Conservation (phyloP, 305 asterid genomes). For the Solanum hybrid region DNA sequence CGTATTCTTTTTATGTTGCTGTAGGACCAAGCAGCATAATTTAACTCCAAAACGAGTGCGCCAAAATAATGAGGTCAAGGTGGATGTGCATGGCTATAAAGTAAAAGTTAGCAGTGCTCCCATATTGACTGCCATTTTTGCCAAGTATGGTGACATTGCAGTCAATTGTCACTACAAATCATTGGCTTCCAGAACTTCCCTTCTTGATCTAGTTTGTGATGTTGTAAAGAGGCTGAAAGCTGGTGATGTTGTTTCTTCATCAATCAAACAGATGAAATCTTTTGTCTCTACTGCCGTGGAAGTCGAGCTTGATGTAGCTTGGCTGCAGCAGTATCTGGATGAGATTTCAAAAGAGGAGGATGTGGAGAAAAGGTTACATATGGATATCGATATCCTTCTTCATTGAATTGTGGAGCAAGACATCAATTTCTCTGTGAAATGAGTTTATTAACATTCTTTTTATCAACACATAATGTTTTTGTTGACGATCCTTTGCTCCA, state of each 20-base stretch:
- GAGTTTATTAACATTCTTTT: neutral
- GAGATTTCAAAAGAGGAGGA: constrained; percentile 16
- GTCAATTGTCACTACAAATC: constrained; percentile 29
- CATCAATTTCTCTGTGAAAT: neutral
- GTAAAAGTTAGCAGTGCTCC: constrained; percentile 25
- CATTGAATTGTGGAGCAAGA: neutral
- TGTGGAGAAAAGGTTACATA: neutral
- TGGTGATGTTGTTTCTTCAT: constrained; percentile 15
- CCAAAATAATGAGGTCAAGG: neutral
- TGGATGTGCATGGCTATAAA: constrained; percentile 29
- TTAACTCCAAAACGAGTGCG: neutral
- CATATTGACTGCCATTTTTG: constrained; percentile 26
- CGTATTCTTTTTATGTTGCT: neutral
- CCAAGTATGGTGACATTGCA: constrained; percentile 36
- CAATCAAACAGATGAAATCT: constrained; percentile 22
- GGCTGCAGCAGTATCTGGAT: constrained; percentile 27
- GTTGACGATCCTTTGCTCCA: neutral
- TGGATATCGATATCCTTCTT: neutral
- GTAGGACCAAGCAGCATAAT: neutral
- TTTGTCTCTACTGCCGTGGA: constrained; percentile 26
- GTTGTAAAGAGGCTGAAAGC: constrained; percentile 22
- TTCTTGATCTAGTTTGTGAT: constrained; percentile 26
- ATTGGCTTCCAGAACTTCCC: constrained; percentile 21
- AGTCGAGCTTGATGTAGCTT: constrained; percentile 24
- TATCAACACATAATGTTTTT: neutral